phyloP scores from a whole-genome alignment of 352 stramenopile genomes.

The Phytophthora kernoviae region DNA sequence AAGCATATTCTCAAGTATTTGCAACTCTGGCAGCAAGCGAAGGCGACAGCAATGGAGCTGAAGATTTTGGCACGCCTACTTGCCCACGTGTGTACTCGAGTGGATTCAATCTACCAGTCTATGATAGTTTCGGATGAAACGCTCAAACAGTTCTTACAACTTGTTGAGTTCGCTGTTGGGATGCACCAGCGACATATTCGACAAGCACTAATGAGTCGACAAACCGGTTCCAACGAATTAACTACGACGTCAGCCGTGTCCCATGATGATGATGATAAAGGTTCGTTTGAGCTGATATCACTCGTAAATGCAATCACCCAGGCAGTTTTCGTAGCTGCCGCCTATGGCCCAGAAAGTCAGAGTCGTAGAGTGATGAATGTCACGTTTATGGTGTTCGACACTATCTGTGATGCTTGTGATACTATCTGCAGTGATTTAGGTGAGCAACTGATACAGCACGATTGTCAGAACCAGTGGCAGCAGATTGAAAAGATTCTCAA shows the following conservation, averaged over 20 bases:
- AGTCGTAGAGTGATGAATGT: constrained; percentile 19
- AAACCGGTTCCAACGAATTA: not conserved
- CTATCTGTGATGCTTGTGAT: constrained; percentile 31
- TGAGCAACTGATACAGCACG: constrained; percentile 9
- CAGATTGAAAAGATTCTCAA: constrained; percentile 31
- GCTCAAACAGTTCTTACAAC: constrained; percentile 36
- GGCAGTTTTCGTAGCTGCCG: constrained; percentile 33
- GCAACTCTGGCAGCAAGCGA: constrained; percentile 37
- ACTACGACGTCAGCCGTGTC: not conserved
- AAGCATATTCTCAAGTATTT: constrained; percentile 47
- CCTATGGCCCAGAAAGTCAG: not conserved
- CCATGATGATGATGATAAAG: constrained; percentile 17
- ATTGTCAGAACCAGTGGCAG: constrained; percentile 16
- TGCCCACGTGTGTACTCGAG: constrained; percentile 39
- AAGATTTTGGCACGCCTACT: constrained; percentile 54
- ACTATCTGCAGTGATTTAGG: constrained; percentile 28
- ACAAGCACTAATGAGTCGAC: constrained; percentile 1
- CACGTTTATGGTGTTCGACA: constrained; percentile 28
- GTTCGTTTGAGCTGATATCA: constrained; percentile 39
- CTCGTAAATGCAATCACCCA: constrained; percentile 58
- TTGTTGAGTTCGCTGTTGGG: constrained; percentile 41
- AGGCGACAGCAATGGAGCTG: constrained; percentile 38
- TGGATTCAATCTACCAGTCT: constrained; percentile 37
- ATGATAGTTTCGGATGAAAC: constrained; percentile 29
- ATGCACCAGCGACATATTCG: constrained; percentile 40